Evolutionary conservation across 345 rosid species (phyloP).

Genomic region (Eucalyptus curtisii): DNA sequence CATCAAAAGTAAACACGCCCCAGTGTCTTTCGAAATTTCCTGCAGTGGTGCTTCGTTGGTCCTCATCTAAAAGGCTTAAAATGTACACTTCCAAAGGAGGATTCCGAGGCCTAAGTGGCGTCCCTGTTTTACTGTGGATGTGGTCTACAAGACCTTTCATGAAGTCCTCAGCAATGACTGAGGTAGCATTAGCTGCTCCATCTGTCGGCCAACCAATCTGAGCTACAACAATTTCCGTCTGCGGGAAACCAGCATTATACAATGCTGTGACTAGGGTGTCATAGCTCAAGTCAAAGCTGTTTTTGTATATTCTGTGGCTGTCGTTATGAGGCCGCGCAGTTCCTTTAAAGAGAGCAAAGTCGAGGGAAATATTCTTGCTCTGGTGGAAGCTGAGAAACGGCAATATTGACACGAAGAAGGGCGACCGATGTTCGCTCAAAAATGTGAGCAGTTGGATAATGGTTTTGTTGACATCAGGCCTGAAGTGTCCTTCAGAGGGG

Average conservation of each 20-base stretch:
- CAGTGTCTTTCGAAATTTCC: conserved; percentile 88
- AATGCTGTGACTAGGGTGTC: conserved; percentile 56
- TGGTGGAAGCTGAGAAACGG: conserved; percentile 45
- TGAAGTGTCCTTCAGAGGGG: conserved; percentile 77
- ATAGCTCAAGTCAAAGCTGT: conserved; percentile 68
- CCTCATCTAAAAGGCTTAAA: conserved; percentile 73
- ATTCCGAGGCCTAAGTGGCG: conserved; percentile 38
- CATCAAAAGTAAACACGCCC: conserved; percentile 91
- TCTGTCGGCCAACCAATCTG: conserved; percentile 97
- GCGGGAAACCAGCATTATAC: conserved; percentile 47
- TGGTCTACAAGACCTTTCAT: conserved; percentile 54
- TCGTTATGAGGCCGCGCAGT: conserved; percentile 39
- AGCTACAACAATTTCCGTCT: conserved; percentile 47
- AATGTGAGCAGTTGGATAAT: conserved; percentile 73
- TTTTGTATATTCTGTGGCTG: conserved; percentile 47
- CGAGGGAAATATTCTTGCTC: conserved; percentile 64
- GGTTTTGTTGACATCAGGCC: conserved; percentile 71
- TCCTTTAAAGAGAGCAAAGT: conserved; percentile 62
- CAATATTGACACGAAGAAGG: conserved; percentile 64
- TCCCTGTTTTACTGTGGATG: conserved; percentile 49
- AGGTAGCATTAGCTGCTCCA: conserved; percentile 65
- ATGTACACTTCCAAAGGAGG: conserved; percentile 57
- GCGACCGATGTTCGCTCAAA: conserved; percentile 53
- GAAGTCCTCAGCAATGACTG: conserved; percentile 41
- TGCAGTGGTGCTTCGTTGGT: conserved; percentile 30